A percentile compares a stretch with the other conserved stretches of the same genome.
phyloP scores from a whole-genome alignment of 2,329 filamentous ascomycete species.

The Pseudogymnoascus sp. region DNA sequence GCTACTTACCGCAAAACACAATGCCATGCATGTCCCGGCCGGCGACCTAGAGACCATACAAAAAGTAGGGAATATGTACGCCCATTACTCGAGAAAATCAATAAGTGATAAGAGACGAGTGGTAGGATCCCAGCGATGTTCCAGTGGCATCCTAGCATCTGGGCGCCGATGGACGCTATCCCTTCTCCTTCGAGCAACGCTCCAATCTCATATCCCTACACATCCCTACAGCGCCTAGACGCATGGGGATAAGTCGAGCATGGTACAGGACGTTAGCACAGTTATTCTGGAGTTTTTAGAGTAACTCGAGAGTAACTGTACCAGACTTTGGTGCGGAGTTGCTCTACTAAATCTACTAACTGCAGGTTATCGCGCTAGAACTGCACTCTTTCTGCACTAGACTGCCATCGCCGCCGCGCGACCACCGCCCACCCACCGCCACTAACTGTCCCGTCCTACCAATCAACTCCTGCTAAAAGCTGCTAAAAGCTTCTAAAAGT shows the following conservation, averaged over 20 bases:
- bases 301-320: not conserved
- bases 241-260: not conserved
- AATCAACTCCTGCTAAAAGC: not conserved
- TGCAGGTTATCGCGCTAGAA: no score
- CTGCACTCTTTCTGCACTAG: no score
- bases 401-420: not conserved
- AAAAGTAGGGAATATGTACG: not conserved
- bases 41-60: not conserved
- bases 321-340: slow-evolving; percentile 1
- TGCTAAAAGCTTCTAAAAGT: no score
- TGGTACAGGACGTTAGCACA: not conserved
- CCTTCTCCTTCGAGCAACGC: not conserved
- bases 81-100: slow-evolving; percentile 2
- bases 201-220: not conserved
- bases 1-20: not conserved
- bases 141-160: not conserved
- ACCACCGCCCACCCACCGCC: not conserved
- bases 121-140: not conserved
- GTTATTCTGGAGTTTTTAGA: no score
- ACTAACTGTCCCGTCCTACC: not conserved
- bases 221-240: not conserved
- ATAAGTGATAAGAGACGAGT: slow-evolving; percentile 1
- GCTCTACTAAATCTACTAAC: not conserved
- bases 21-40: not conserved
- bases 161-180: not conserved